A percentile compares a stretch with the other conserved stretches of the same genome.
phyloP scores from a whole-genome alignment of 257 asterid species.

The Solanum bukasovii region DNA sequence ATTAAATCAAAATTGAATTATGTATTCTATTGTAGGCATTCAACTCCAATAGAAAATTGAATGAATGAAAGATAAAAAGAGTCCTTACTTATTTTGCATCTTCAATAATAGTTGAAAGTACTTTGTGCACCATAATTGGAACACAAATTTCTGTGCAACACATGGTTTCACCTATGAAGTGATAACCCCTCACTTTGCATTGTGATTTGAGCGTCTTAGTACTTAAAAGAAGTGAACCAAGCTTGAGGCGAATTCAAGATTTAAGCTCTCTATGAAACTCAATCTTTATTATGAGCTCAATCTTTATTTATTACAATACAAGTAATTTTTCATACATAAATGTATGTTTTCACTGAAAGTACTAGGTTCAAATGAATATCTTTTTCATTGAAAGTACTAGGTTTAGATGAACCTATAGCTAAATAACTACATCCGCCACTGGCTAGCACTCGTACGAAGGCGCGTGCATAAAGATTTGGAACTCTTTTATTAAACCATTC shows the following conservation, averaged over 20 bases:
- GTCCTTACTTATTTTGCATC: not conserved
- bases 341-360: not conserved
- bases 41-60: not conserved
- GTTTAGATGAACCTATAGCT: not conserved
- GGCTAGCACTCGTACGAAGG: not conserved
- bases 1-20: not conserved
- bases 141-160: not conserved
- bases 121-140: not conserved
- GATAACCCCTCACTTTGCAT: not conserved
- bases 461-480: not conserved
- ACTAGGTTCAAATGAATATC: not conserved
- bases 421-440: not conserved
- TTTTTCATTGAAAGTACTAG: no score
- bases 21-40: not conserved
- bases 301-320: not conserved
- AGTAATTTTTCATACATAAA: no score
- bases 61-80: no score
- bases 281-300: not conserved
- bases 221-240: no score
- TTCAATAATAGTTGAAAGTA: not conserved
- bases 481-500: not conserved
- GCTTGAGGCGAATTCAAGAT: not conserved
- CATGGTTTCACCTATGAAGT: not conserved
- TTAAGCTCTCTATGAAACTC: not conserved
- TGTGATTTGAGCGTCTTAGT: not conserved